These are phyloP conservation scores for Fagopyrum homotropicum DNA, from an alignment of 148 eudicot species.

Conservation along the genomic window DNA sequence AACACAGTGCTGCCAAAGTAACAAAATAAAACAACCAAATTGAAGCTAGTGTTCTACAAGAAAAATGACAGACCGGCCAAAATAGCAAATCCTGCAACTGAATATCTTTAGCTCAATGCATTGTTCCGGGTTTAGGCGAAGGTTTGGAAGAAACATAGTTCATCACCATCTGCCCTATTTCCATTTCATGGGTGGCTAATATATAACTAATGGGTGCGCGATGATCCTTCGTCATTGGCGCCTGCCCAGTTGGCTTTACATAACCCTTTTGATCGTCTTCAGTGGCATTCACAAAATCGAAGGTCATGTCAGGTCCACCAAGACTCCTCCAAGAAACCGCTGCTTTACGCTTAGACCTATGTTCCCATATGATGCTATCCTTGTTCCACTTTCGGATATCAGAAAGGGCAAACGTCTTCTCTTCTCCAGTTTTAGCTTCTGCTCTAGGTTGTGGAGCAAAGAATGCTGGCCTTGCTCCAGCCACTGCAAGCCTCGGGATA, in stretches of 20 bases:
- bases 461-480: slow-evolving; percentile 44
- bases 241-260: slow-evolving; percentile 15
- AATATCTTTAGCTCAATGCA: background rate
- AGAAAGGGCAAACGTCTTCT: slow-evolving; percentile 23
- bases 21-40: background rate
- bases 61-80: background rate
- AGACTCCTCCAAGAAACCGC: slow-evolving; percentile 43
- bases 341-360: slow-evolving; percentile 41
- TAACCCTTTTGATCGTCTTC: background rate
- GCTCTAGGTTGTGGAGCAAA: slow-evolving; percentile 27
- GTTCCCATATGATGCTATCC: slow-evolving; percentile 39
- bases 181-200: slow-evolving; percentile 38
- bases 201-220: slow-evolving; percentile 39
- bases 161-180: slow-evolving; percentile 48
- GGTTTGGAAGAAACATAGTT: slow-evolving; percentile 29
- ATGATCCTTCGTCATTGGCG: slow-evolving; percentile 16
- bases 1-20: background rate
- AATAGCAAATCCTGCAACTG: background rate
- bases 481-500: slow-evolving; percentile 45
- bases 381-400: slow-evolving; percentile 37
- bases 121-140: background rate
- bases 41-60: background rate
- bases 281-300: slow-evolving; percentile 26
- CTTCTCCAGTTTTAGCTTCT: slow-evolving; percentile 16
- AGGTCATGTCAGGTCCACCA: slow-evolving; percentile 21